Conservation (phyloP, 257 asterid species). For the Solanum chiquidenum region DNA sequence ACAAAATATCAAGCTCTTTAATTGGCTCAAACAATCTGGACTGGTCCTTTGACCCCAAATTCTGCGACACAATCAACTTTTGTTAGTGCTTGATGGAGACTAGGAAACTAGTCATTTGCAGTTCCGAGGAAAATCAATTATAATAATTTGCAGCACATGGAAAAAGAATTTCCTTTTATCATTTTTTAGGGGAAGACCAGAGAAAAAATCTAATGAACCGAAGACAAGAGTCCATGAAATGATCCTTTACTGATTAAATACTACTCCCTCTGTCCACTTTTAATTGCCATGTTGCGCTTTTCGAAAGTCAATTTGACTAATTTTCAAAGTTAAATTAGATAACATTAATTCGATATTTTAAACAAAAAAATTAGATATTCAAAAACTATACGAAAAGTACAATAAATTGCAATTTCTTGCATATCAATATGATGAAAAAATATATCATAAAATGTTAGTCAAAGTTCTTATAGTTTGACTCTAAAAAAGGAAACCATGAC, state of each 20-base stretch:
- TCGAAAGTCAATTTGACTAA: too few species aligned
- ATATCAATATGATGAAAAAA: too few species aligned
- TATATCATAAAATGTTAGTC: too few species aligned
- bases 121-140: background rate
- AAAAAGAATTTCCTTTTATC: background rate
- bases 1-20: conserved; percentile 84
- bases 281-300: too few species aligned
- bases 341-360: too few species aligned
- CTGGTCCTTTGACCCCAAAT: conserved; percentile 66
- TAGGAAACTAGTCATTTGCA: background rate
- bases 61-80: conserved; percentile 36
- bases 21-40: conserved; percentile 66
- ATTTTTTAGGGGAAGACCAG: background rate
- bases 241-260: background rate
- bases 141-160: background rate
- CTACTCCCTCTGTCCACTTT: background rate
- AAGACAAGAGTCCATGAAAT: background rate
- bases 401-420: too few species aligned
- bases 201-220: background rate
- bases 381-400: too few species aligned
- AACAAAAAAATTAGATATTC: too few species aligned
- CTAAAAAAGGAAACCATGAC: too few species aligned
- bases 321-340: too few species aligned
- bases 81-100: background rate
- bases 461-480: too few species aligned